Evolutionary conservation across 345 rosid species (phyloP).

Genomic region (Corymbia maculata): DNA sequence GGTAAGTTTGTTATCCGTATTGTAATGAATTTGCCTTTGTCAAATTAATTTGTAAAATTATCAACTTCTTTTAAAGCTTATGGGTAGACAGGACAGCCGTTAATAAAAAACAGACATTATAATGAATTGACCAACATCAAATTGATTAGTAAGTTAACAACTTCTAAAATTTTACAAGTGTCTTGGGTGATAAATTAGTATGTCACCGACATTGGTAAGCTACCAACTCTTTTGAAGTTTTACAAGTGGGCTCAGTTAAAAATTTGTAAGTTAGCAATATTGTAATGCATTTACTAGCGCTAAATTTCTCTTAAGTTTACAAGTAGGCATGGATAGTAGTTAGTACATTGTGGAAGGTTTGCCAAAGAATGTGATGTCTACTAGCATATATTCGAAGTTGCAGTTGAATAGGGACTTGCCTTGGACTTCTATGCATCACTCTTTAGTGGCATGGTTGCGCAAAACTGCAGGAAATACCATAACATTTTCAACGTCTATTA

Average conservation of each 20-base stretch:
- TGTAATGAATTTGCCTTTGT: not conserved
- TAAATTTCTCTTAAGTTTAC: not conserved
- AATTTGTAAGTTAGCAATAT: not conserved
- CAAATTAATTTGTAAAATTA: not conserved
- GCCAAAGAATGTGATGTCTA: not conserved
- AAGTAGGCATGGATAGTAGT: not conserved
- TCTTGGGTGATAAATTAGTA: no score
- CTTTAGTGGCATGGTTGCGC: not conserved
- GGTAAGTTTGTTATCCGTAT: not conserved
- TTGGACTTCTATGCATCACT: not conserved
- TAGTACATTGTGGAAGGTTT: not conserved
- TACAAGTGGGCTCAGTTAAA: not conserved
- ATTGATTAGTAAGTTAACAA: not conserved
- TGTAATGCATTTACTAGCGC: not conserved
- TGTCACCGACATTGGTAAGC: not conserved
- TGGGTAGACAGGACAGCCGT: fast-evolving
- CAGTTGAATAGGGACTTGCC: not conserved
- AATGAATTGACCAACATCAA: not conserved
- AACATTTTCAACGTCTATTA: not conserved
- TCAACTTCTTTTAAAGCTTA: not conserved
- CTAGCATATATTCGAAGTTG: not conserved
- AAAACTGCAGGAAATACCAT: not conserved
- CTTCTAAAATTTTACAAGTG: not conserved
- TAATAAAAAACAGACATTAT: fast-evolving
- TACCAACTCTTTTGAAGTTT: not conserved